Evolutionary conservation across 2,329 filamentous ascomycete genomes (phyloP).

Genomic region (Pyrenophora graminea): DNA sequence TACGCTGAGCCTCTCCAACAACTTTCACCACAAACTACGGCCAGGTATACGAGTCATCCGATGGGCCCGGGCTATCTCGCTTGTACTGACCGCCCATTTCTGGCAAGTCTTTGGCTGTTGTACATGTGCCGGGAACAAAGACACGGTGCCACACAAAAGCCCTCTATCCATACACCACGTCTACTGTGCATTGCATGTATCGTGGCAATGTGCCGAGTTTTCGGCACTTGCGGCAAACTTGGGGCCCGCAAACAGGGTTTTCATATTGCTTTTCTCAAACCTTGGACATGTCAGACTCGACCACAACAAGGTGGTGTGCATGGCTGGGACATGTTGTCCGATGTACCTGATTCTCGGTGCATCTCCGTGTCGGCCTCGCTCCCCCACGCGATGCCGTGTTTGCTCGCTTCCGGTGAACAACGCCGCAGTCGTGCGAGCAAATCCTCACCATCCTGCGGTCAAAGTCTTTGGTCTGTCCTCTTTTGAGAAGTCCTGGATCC

Average conservation of each 20-base stretch:
- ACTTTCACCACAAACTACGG: constrained; percentile 6
- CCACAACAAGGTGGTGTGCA: constrained; percentile 8
- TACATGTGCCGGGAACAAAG: not conserved
- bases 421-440: constrained; percentile 8
- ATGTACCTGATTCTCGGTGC: constrained; percentile 40
- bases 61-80: not conserved
- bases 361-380: constrained; percentile 10
- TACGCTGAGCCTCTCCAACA: constrained; percentile 19
- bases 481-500: not conserved
- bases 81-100: not conserved
- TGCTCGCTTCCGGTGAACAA: constrained; percentile 13
- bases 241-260: constrained; percentile 28
- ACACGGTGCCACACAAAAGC: not conserved
- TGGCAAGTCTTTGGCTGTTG: constrained; percentile 4
- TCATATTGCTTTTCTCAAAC: constrained; percentile 32
- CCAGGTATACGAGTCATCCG: not conserved
- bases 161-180: not conserved
- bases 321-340: constrained; percentile 27
- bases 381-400: constrained; percentile 37
- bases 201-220: constrained; percentile 18
- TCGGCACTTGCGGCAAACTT: constrained; percentile 27
- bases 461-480: not conserved
- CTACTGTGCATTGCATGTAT: constrained; percentile 2
- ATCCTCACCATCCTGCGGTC: constrained; percentile 1
- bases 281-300: constrained; percentile 26